Evolutionary conservation across 371 early-diverging fungal species (phyloP).

Genomic region (Apophysomyces trapeziformis): DNA sequence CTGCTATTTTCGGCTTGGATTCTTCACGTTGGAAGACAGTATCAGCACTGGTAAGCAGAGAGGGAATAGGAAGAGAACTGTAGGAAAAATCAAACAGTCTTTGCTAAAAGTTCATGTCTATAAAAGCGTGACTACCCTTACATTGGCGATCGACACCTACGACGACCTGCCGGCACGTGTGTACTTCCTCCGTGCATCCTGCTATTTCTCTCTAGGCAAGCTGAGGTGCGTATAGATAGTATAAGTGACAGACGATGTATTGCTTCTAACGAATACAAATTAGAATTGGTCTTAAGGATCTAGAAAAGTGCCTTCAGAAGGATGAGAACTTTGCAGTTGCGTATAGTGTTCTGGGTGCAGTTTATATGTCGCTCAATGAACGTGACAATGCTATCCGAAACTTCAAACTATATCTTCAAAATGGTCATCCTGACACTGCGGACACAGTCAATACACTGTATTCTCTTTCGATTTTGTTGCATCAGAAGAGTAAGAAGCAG

Average conservation of each 20-base stretch:
- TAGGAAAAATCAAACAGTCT: neutral
- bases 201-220: conserved; percentile 60
- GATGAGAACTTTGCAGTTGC: conserved; percentile 59
- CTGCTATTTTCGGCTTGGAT: conserved; percentile 64
- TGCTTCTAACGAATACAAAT: neutral
- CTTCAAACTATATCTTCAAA: conserved; percentile 59
- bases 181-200: conserved; percentile 65
- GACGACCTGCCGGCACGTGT: conserved; percentile 62
- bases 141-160: conserved; percentile 64
- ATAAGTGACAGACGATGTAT: too few species aligned
- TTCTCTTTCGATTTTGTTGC: conserved; percentile 54
- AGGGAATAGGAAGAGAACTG: neutral
- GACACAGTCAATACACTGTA: conserved; percentile 63
- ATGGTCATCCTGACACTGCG: conserved; percentile 62
- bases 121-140: conserved; percentile 60
- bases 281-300: conserved; percentile 62
- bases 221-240: conserved; percentile 38
- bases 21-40: conserved; percentile 67
- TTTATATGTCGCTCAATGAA: conserved; percentile 59
- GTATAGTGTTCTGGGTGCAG: conserved; percentile 63
- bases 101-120: conserved; percentile 1
- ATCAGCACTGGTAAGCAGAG: conserved; percentile 58
- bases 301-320: conserved; percentile 55
- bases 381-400: conserved; percentile 58
- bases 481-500: conserved; percentile 57